These are phyloP conservation scores for Dissophora ornata DNA, from an alignment of 192 early-diverging fungal species.

Conservation along the genomic window DNA sequence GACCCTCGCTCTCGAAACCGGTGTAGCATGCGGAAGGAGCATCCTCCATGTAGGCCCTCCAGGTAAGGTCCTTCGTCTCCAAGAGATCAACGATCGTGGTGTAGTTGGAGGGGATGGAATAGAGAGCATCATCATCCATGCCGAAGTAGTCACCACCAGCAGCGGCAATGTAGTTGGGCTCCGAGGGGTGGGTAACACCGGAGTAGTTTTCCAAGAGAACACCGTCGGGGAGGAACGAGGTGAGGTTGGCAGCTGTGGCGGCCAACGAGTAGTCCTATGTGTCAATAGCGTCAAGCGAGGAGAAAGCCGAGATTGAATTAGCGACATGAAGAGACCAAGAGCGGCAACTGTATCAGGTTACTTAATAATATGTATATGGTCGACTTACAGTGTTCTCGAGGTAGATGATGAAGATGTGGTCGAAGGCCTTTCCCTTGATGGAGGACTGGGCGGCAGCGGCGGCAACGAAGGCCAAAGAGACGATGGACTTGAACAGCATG, in stretches of 20 bases:
- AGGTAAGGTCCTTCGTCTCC: slow-evolving; percentile 66
- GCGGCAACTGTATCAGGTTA: too few species aligned
- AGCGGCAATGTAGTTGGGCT: slow-evolving; percentile 82
- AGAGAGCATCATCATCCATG: slow-evolving; percentile 57
- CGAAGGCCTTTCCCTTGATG: slow-evolving; percentile 36
- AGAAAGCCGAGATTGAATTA: too few species aligned
- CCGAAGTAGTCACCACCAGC: slow-evolving; percentile 64
- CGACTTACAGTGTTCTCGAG: slow-evolving; percentile 48
- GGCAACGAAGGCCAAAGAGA: slow-evolving; percentile 25
- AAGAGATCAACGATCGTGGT: slow-evolving; percentile 64
- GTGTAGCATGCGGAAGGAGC: slow-evolving; percentile 64
- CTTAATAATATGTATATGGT: too few species aligned
- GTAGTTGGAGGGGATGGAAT: slow-evolving; percentile 57
- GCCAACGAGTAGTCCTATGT: slow-evolving; percentile 38
- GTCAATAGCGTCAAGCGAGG: too few species aligned
- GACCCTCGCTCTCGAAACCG: slow-evolving; percentile 25
- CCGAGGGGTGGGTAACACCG: slow-evolving; percentile 71
- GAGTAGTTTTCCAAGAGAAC: slow-evolving; percentile 68
- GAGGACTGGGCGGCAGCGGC: slow-evolving; percentile 19
- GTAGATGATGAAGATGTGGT: slow-evolving; percentile 46
- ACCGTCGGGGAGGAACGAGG: slow-evolving; percentile 48
- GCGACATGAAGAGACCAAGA: too few species aligned
- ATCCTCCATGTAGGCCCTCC: slow-evolving; percentile 76
- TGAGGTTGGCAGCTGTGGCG: slow-evolving; percentile 1
- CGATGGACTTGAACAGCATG: slow-evolving; percentile 43